Percentiles rank a stretch among this genome's conserved stretches.
Evolutionary conservation across 2,329 filamentous ascomycete species (phyloP).

Genomic region (Apiospora hydei): DNA sequence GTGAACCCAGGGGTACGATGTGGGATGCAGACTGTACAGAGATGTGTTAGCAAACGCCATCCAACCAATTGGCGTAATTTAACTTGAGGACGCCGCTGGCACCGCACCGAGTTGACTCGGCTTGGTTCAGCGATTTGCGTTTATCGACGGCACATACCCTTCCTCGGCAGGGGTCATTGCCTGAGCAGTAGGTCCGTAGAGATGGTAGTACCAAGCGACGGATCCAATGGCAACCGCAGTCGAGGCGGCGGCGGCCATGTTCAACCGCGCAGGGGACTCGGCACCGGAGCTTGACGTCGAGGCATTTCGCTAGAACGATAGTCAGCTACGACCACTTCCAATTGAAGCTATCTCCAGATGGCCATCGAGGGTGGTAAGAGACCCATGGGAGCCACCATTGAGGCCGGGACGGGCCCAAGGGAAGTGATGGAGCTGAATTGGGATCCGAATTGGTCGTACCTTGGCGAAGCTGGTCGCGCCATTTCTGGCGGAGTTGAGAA

Average conservation of each 20-base stretch:
- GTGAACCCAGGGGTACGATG: constrained; percentile 96
- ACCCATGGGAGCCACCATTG: not conserved
- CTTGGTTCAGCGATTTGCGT: not conserved
- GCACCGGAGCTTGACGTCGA: constrained; percentile 79
- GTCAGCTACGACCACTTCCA: constrained; percentile 19
- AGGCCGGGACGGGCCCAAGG: constrained; percentile 1
- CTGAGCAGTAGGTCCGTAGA: constrained; percentile 87
- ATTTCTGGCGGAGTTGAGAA: constrained; percentile 80
- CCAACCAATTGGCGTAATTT: not conserved
- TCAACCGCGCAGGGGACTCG: constrained; percentile 81
- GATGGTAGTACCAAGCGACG: constrained; percentile 96
- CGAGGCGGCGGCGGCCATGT: constrained; percentile 84
- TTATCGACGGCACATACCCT: constrained; percentile 75
- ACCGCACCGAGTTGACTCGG: constrained; percentile 1
- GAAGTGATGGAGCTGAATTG: constrained; percentile 29
- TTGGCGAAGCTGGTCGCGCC: constrained; percentile 74
- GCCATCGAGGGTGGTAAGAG: not conserved
- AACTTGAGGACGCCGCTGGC: not conserved
- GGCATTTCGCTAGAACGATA: constrained; percentile 61
- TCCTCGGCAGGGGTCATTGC: constrained; percentile 95
- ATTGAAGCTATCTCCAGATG: not conserved
- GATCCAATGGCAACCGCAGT: constrained; percentile 88
- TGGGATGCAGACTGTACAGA: constrained; percentile 80
- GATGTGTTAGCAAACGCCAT: constrained; percentile 13
- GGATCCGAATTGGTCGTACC: constrained; percentile 65